phyloP scores from a whole-genome alignment of 495 filamentous ascomycete genomes.

The Darksidea phi region DNA sequence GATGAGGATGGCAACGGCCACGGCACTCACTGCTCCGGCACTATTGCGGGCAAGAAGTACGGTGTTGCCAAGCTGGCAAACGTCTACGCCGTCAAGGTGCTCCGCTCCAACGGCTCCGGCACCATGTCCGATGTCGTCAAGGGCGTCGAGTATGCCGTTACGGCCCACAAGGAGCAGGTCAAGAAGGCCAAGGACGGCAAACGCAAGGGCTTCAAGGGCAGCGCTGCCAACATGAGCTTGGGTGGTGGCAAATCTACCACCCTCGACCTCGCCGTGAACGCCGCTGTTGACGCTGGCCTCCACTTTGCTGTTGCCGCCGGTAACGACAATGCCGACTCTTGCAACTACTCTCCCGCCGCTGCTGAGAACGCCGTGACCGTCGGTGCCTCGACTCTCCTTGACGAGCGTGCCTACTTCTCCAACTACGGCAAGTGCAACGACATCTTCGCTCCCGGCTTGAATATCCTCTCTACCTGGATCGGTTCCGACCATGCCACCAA shows the following conservation, averaged over 20 bases:
- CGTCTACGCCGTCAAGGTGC: constrained; percentile 95
- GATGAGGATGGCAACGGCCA: constrained; percentile 97
- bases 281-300: constrained; percentile 82
- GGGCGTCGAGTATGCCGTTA: constrained; percentile 93
- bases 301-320: constrained; percentile 98
- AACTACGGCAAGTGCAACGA: constrained; percentile 99
- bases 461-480: constrained; percentile 97
- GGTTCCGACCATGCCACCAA: constrained; percentile 91
- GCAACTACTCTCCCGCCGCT: constrained; percentile 98
- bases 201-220: constrained; percentile 96
- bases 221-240: constrained; percentile 97
- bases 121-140: constrained; percentile 98
- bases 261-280: constrained; percentile 90
- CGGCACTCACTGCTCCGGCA: constrained; percentile 99
- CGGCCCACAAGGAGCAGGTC: constrained; percentile 69
- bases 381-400: constrained; percentile 85
- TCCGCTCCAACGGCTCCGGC: constrained; percentile 94
- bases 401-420: constrained; percentile 99
- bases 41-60: constrained; percentile 95
- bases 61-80: constrained; percentile 99
- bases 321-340: constrained; percentile 97
- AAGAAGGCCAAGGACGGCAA: constrained; percentile 75
- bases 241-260: constrained; percentile 92
- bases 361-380: constrained; percentile 93
- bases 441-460: constrained; percentile 96